A percentile compares a stretch with the other conserved stretches of the same genome.
Evolutionary conservation across 345 rosid species (phyloP).

Genomic region (Gossypium longicalyx): DNA sequence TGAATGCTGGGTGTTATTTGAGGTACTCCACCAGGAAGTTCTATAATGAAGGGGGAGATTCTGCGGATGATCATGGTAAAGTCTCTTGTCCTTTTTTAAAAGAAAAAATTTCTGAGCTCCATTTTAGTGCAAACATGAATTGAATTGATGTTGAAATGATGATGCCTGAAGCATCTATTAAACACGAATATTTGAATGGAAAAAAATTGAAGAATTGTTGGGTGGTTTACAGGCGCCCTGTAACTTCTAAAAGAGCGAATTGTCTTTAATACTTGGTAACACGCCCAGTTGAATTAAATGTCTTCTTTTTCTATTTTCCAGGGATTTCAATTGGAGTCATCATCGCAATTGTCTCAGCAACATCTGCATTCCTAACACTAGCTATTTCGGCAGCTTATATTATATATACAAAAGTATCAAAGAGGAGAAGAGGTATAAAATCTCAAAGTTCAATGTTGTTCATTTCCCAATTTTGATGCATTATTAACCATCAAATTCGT

Average conservation of each 20-base stretch:
- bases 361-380: conserved; percentile 32
- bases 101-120: background rate
- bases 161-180: background rate
- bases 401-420: conserved; percentile 20
- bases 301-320: conserved; percentile 6
- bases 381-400: conserved; percentile 30
- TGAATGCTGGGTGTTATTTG: conserved; percentile 47
- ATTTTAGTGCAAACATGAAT: background rate
- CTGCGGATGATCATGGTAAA: conserved; percentile 25
- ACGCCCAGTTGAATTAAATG: too few relatives aligned
- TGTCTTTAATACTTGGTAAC: too few relatives aligned
- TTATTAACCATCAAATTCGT: background rate
- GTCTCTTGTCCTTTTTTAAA: background rate
- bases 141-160: background rate
- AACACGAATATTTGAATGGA: too few relatives aligned
- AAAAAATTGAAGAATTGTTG: too few relatives aligned
- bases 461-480: background rate
- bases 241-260: too few relatives aligned
- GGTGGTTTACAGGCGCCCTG: too few relatives aligned
- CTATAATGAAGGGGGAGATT: conserved; percentile 15
- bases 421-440: conserved; percentile 34
- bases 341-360: conserved; percentile 29
- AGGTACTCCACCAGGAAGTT: conserved; percentile 38
- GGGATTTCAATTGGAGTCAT: conserved; percentile 20
- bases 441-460: background rate